phyloP scores from a whole-genome alignment of 2,329 filamentous ascomycete genomes.

The Aspergillus tanneri region DNA sequence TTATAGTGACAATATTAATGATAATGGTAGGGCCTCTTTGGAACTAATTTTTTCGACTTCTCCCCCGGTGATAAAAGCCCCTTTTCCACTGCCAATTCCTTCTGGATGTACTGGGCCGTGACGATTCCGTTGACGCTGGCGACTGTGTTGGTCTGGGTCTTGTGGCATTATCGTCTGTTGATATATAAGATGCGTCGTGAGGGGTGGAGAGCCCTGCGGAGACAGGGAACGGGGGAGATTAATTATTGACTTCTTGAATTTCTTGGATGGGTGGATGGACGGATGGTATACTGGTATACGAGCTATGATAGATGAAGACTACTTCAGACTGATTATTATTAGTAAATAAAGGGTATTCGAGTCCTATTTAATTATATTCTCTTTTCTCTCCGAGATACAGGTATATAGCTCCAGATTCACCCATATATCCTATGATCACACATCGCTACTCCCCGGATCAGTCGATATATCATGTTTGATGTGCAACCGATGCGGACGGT shows the following conservation, averaged over 20 bases:
- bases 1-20: no score
- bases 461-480: neutral
- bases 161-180: constrained; percentile 19
- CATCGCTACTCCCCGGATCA: no score
- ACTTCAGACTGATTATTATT: no score
- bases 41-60: constrained; percentile 37
- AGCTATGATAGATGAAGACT: no score
- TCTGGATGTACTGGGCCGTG: constrained; percentile 37
- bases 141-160: constrained; percentile 27
- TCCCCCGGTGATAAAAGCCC: constrained; percentile 15
- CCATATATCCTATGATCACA: no score
- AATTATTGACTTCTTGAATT: no score
- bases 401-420: no score
- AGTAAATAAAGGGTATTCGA: no score
- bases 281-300: no score
- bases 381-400: no score
- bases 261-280: no score
- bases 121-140: constrained; percentile 29
- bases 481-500: neutral
- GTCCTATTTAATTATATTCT: no score
- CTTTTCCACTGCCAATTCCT: constrained; percentile 26
- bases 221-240: neutral
- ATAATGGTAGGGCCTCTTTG: constrained; percentile 33
- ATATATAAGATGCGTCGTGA: neutral
- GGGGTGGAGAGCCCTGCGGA: neutral